Conservation (phyloP, 768 basidiomycete genomes). For the Lactarius deliciosus region DNA sequence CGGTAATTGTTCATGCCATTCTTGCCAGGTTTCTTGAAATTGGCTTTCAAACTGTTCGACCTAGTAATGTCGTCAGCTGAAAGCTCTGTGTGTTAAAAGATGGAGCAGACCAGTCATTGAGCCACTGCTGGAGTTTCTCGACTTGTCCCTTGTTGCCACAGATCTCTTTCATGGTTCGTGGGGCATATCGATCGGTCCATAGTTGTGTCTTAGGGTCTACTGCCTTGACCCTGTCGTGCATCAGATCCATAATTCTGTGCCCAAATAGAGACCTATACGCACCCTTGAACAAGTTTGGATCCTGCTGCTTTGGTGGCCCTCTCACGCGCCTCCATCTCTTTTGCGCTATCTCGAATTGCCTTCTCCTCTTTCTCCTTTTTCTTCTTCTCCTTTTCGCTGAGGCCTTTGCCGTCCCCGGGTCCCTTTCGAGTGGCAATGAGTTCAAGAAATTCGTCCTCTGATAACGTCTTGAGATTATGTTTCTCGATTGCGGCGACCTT, state of each 20-base stretch:
- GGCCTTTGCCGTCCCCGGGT: constrained; percentile 37
- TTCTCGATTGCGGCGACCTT: constrained; percentile 89
- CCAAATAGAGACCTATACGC: constrained; percentile 18
- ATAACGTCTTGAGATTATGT: constrained; percentile 68
- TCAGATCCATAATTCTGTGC: background rate
- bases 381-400: constrained; percentile 81
- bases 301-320: constrained; percentile 37
- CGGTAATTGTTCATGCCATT: constrained; percentile 82
- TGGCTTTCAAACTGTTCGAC: constrained; percentile 66
- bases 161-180: constrained; percentile 80
- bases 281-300: constrained; percentile 30
- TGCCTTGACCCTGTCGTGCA: constrained; percentile 35
- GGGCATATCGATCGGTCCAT: constrained; percentile 96
- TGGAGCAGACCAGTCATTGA: constrained; percentile 65
- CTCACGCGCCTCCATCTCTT: constrained; percentile 76
- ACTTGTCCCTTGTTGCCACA: constrained; percentile 94
- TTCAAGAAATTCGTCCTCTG: constrained; percentile 84
- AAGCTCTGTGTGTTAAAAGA: background rate
- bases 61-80: constrained; percentile 41
- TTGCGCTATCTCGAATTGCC: constrained; percentile 68
- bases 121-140: constrained; percentile 86
- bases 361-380: constrained; percentile 79
- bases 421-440: constrained; percentile 75
- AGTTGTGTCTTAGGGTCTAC: constrained; percentile 62
- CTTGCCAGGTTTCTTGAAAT: constrained; percentile 95